These are phyloP conservation scores for Populus euphratica DNA, from an alignment of 345 rosid species.

Conservation along the genomic window DNA sequence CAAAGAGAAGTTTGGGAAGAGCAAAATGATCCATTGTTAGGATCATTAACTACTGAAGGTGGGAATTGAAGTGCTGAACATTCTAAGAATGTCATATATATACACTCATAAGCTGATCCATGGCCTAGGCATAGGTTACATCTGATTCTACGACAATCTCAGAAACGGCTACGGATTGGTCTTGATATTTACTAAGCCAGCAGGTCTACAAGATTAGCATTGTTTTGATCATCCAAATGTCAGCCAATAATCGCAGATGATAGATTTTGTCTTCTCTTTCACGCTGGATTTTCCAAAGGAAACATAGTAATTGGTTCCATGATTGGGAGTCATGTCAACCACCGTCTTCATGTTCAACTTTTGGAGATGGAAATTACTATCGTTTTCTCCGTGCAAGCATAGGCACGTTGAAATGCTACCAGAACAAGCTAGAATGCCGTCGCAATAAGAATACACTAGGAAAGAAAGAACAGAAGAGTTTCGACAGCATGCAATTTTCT, in stretches of 20 bases:
- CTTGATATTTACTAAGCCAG: slow-evolving; percentile 4
- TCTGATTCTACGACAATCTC: too few species aligned
- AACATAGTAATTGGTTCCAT: too few species aligned
- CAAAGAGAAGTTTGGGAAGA: slow-evolving; percentile 6
- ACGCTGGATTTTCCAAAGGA: neutral
- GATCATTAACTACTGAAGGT: slow-evolving; percentile 2
- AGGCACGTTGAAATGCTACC: neutral
- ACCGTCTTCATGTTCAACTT: too few species aligned
- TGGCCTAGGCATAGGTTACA: too few species aligned
- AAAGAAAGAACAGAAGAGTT: neutral
- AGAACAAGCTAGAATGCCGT: neutral
- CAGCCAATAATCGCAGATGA: neutral
- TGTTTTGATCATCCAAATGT: neutral
- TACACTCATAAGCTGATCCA: too few species aligned
- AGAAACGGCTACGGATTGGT: too few species aligned
- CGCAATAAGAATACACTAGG: too few species aligned
- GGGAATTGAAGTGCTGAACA: neutral
- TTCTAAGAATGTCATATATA: neutral
- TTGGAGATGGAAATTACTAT: too few species aligned
- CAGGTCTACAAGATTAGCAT: neutral
- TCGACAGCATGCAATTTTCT: neutral
- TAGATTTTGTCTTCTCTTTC: neutral
- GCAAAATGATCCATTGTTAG: slow-evolving; percentile 9
- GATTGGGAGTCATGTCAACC: too few species aligned
- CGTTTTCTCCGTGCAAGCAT: neutral